phyloP scores from a whole-genome alignment of 2,329 filamentous ascomycete genomes.

The Onygena corvina region DNA sequence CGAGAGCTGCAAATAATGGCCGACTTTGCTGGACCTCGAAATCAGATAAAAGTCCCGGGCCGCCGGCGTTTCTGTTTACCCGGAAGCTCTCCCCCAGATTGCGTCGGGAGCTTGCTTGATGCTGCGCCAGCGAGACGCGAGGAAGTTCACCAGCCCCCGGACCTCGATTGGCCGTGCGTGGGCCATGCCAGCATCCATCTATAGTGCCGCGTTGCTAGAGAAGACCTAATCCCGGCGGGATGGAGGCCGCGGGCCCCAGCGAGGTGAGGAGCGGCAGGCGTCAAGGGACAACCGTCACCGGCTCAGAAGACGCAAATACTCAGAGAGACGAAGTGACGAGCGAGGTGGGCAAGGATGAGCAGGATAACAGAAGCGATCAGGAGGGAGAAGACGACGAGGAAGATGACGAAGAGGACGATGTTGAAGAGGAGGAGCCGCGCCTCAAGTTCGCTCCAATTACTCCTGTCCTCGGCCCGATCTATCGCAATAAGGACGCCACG shows the following conservation, averaged over 20 bases:
- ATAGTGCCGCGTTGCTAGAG: slow-evolving; percentile 1
- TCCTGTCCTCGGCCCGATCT: slow-evolving; percentile 63
- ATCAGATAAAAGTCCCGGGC: not conserved
- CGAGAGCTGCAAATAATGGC: too few relatives aligned
- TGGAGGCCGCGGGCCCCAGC: slow-evolving; percentile 30
- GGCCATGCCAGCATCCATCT: not conserved
- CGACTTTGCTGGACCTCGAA: too few relatives aligned
- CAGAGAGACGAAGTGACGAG: not conserved
- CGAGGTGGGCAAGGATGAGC: slow-evolving; percentile 16
- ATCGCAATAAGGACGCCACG: slow-evolving; percentile 89
- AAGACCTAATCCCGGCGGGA: slow-evolving; percentile 18
- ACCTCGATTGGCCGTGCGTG: not conserved
- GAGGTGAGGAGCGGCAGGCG: slow-evolving; percentile 15
- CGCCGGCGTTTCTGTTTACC: not conserved
- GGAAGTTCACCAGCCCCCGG: not conserved
- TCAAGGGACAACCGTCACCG: slow-evolving; percentile 9
- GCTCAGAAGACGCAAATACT: slow-evolving; percentile 9
- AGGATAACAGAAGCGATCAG: slow-evolving; percentile 21
- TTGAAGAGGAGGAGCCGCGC: slow-evolving; percentile 84
- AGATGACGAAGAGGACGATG: slow-evolving; percentile 61
- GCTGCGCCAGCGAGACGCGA: too few relatives aligned
- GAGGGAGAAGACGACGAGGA: slow-evolving; percentile 42
- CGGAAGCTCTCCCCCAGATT: not conserved
- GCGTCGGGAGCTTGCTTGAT: not conserved
- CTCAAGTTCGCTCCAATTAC: slow-evolving; percentile 89